phyloP scores from a whole-genome alignment of 2,329 filamentous ascomycete species.

The Colletotrichum theobromicola region DNA sequence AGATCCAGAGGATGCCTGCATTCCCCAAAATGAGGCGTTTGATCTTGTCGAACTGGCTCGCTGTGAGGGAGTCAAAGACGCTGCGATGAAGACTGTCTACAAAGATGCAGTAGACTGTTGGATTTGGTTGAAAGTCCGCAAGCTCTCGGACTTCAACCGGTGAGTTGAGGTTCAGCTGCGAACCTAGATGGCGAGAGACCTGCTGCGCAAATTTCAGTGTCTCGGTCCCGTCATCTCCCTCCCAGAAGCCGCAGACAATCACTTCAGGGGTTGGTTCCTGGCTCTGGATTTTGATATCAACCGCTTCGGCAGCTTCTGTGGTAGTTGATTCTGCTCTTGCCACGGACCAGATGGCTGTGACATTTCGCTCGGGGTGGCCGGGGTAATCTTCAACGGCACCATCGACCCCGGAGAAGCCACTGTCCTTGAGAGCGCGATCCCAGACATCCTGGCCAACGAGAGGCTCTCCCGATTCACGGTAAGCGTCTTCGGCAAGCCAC shows the following conservation, averaged over 20 bases:
- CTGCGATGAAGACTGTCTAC: constrained; percentile 12
- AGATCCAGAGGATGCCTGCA: neutral
- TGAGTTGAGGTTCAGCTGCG: neutral
- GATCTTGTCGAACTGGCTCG: constrained; percentile 25
- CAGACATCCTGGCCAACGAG: constrained; percentile 27
- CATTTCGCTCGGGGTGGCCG: neutral
- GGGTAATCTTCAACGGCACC: neutral
- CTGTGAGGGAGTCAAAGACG: constrained; percentile 28
- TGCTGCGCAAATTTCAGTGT: neutral
- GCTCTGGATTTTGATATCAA: neutral
- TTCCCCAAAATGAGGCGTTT: neutral
- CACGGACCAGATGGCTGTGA: neutral
- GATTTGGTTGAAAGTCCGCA: neutral
- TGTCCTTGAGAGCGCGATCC: constrained; percentile 27
- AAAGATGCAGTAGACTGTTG: neutral
- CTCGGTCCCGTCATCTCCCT: neutral
- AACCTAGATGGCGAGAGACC: neutral
- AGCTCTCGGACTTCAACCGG: neutral
- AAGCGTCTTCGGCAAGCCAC: constrained; percentile 38
- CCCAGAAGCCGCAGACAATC: neutral
- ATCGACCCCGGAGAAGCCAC: constrained; percentile 25
- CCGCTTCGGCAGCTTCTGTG: neutral
- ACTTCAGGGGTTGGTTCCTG: neutral
- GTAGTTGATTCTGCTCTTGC: neutral
- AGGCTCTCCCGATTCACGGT: constrained; percentile 27